phyloP scores from a whole-genome alignment of 2,329 filamentous ascomycete species.

The Raffaelea albimanens region DNA sequence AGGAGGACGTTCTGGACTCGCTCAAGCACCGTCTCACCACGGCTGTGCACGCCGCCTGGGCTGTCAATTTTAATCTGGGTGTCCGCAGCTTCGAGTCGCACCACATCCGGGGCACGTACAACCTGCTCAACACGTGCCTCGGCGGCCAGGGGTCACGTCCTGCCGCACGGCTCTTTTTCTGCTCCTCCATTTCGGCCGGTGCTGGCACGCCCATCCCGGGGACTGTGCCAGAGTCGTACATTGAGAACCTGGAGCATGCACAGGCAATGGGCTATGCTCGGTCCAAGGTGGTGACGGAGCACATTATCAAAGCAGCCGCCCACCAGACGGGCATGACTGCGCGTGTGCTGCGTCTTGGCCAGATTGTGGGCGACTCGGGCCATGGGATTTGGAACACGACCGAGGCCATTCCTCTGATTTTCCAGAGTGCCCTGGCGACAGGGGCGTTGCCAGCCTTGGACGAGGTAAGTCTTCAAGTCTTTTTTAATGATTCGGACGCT shows the following conservation, averaged over 20 bases:
- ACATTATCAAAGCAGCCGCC: conserved; percentile 9
- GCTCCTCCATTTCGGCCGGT: conserved; percentile 11
- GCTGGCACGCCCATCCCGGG: conserved; percentile 5
- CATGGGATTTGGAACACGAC: conserved; percentile 39
- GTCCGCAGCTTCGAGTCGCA: conserved; percentile 34
- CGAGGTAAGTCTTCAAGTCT: conserved; percentile 18
- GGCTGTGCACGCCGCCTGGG: conserved; percentile 38
- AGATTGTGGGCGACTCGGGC: conserved; percentile 37
- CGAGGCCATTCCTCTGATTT: conserved; percentile 42
- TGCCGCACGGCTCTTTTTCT: conserved; percentile 10
- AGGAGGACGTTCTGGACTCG: conserved; percentile 16
- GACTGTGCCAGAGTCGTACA: conserved; percentile 4
- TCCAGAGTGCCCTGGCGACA: conserved; percentile 33
- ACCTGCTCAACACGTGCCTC: conserved; percentile 21
- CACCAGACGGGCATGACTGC: conserved; percentile 8
- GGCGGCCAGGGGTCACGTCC: too few species aligned
- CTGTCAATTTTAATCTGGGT: conserved; percentile 41
- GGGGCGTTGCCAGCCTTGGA: conserved; percentile 34
- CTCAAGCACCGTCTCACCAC: conserved; percentile 24
- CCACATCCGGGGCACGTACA: conserved; percentile 28
- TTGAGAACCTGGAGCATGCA: conserved; percentile 1
- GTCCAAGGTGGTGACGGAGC: conserved; percentile 11
- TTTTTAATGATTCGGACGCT: too few species aligned
- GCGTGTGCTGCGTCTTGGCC: conserved; percentile 36
- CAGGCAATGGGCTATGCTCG: conserved; percentile 8